phyloP scores from a whole-genome alignment of 495 filamentous ascomycete genomes.

The Choiromyces venosus region DNA sequence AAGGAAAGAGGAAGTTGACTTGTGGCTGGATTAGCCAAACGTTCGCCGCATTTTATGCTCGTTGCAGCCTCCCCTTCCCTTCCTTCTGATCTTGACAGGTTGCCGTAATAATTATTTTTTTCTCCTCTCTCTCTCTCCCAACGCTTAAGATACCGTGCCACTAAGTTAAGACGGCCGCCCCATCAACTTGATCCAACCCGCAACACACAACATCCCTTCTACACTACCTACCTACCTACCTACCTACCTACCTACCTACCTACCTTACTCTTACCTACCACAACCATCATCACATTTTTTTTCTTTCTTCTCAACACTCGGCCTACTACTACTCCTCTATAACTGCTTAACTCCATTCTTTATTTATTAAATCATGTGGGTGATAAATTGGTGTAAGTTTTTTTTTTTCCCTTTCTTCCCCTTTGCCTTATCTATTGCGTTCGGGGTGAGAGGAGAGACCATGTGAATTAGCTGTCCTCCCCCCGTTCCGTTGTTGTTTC shows the following conservation, averaged over 20 bases:
- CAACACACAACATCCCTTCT: conserved; percentile 1
- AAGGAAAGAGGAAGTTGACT: conserved; percentile 14
- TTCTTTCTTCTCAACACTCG: neutral
- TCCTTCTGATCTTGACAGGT: neutral
- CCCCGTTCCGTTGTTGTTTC: too few relatives aligned
- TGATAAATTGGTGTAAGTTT: conserved; percentile 89
- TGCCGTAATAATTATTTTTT: too few relatives aligned
- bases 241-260: conserved; percentile 7
- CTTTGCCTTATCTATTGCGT: neutral
- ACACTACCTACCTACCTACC: neutral
- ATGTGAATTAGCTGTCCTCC: conserved; percentile 24
- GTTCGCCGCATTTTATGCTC: neutral
- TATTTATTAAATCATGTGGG: conserved; percentile 67
- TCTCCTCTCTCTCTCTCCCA: neutral
- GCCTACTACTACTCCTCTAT: neutral
- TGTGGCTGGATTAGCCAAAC: conserved; percentile 4
- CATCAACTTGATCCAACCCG: neutral
- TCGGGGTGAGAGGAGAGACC: neutral
- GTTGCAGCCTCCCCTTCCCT: conserved; percentile 18
- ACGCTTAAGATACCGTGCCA: neutral
- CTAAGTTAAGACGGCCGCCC: conserved; percentile 1
- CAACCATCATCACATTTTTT: conserved; percentile 22
- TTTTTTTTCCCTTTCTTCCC: conserved; percentile 17
- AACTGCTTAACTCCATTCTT: conserved; percentile 12
- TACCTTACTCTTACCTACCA: conserved; percentile 4